These are phyloP conservation scores for Malassezia cuniculi DNA, from an alignment of 1,284 basidiomycete genomes.

Conservation along the genomic window DNA sequence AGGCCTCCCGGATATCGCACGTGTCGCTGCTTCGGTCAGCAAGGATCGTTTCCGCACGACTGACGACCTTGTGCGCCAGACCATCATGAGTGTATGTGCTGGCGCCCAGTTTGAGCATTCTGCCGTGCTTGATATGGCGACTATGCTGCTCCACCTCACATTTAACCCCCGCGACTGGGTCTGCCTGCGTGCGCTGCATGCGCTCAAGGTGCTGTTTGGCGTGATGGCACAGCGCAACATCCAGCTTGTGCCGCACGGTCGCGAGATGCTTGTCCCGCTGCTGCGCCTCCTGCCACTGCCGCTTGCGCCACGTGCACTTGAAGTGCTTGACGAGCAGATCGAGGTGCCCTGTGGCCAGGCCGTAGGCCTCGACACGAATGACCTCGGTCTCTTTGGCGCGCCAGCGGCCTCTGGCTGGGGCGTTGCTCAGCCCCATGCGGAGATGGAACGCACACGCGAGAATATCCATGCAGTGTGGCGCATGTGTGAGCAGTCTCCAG, in stretches of 20 bases:
- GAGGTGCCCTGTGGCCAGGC: constrained; percentile 18
- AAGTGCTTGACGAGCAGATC: constrained; percentile 75
- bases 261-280: constrained; percentile 78
- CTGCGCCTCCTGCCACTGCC: constrained; percentile 73
- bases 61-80: constrained; percentile 85
- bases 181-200: constrained; percentile 66
- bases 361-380: constrained; percentile 18
- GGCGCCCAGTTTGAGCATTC: too few relatives aligned
- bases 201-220: constrained; percentile 76
- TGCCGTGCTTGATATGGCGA: constrained; percentile 66
- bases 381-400: constrained; percentile 28
- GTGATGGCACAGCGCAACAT: constrained; percentile 5
- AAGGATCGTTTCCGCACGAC: constrained; percentile 77
- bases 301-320: constrained; percentile 68
- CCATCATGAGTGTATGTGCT: constrained; percentile 49
- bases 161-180: constrained; percentile 74
- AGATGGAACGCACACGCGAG: constrained; percentile 28
- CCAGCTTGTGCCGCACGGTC: constrained; percentile 58
- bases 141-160: constrained; percentile 69
- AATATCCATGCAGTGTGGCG: constrained; percentile 35
- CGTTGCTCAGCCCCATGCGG: constrained; percentile 31
- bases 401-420: constrained; percentile 38
- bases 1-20: constrained; percentile 59
- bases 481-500: constrained; percentile 32
- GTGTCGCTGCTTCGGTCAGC: constrained; percentile 77